Percentiles rank a stretch among this genome's conserved stretches.
Evolutionary conservation across 2,329 filamentous ascomycete species (phyloP).

Genomic region (Neofusicoccum cordaticola): DNA sequence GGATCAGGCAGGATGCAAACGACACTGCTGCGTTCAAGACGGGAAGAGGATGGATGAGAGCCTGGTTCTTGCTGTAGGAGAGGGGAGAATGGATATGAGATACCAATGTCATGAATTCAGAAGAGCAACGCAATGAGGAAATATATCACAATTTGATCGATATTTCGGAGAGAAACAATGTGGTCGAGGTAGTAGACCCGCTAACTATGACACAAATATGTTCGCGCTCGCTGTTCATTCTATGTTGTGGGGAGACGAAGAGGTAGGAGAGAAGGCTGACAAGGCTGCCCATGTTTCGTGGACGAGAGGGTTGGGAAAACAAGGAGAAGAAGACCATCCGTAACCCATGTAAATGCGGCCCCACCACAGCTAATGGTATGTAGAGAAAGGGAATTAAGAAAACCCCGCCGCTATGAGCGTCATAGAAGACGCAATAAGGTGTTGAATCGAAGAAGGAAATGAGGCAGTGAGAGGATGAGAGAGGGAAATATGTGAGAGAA

Average conservation of each 20-base stretch:
- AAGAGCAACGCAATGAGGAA: no score
- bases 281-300: not conserved
- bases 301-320: not conserved
- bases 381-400: not conserved
- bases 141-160: not conserved
- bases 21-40: no score
- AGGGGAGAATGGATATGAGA: no score
- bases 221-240: not conserved
- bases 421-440: not conserved
- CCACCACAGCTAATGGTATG: constrained; percentile 5
- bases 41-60: no score
- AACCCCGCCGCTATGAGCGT: constrained; percentile 11
- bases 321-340: not conserved
- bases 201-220: not conserved
- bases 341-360: constrained; percentile 2
- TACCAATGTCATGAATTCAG: no score
- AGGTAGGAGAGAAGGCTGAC: not conserved
- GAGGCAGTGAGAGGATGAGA: not conserved
- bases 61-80: no score
- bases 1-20: no score
- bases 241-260: not conserved
- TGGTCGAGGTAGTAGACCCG: not conserved
- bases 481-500: not conserved
- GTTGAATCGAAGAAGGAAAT: not conserved
- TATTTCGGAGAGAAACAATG: not conserved